phyloP scores from a whole-genome alignment of 2,329 filamentous ascomycete genomes.

The Calonectria leucothoes region DNA sequence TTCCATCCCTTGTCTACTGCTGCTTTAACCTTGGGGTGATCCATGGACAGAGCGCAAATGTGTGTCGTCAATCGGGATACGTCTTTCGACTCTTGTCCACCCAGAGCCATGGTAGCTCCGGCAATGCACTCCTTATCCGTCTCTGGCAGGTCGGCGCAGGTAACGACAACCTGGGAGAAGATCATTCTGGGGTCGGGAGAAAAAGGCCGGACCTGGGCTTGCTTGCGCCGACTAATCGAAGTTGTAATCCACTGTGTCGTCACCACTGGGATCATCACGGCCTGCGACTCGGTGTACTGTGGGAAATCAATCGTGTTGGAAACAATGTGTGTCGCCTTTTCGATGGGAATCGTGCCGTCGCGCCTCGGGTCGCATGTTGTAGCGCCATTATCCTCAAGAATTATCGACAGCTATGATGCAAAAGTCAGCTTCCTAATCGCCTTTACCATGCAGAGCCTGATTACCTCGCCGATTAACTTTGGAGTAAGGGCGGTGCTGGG shows the following conservation, averaged over 20 bases:
- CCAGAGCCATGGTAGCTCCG: slow-evolving; percentile 89
- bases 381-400: slow-evolving; percentile 63
- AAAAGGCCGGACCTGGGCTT: slow-evolving; percentile 83
- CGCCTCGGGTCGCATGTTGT: slow-evolving; percentile 58
- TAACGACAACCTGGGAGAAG: slow-evolving; percentile 85
- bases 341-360: slow-evolving; percentile 61
- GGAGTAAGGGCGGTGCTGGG: slow-evolving; percentile 54
- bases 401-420: slow-evolving; percentile 54
- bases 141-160: slow-evolving; percentile 84
- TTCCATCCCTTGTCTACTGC: slow-evolving; percentile 74
- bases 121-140: slow-evolving; percentile 93
- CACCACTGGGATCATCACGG: slow-evolving; percentile 85
- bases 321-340: slow-evolving; percentile 66
- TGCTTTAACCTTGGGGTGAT: slow-evolving; percentile 76
- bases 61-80: slow-evolving; percentile 85
- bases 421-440: slow-evolving; percentile 7
- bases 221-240: slow-evolving; percentile 76
- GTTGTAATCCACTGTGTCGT: slow-evolving; percentile 82
- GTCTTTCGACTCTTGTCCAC: slow-evolving; percentile 80
- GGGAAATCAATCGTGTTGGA: slow-evolving; percentile 89
- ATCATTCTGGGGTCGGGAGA: slow-evolving; percentile 93
- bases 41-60: slow-evolving; percentile 83
- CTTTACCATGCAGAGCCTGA: background rate
- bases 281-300: slow-evolving; percentile 81
- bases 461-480: slow-evolving; percentile 55